Evolutionary conservation across 805 yeast genomes (phyloP), one percentile per base, ranked within the genome.

Genomic region (Wickerhamomyces bisporus): DNA sequence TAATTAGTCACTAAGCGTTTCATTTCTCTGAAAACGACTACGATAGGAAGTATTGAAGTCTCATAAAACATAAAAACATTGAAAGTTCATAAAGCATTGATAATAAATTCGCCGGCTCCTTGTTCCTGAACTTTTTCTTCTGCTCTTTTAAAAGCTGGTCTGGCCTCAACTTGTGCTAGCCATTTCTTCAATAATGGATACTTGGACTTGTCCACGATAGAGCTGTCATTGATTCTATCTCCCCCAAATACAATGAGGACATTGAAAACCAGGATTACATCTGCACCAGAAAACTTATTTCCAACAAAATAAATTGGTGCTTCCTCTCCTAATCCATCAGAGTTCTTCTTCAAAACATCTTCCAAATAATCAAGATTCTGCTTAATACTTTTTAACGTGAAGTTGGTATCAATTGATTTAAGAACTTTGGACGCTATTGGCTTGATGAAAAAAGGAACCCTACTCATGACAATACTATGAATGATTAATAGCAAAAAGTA

Each of bases 271-370:
- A 77, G 56, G 38, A 78, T 66, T 37, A 82, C 69, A 45, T 77
- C 82, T 6, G 81, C 82, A 4, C 61, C 80, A 16, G 76, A 64
- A n/a, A 76, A 53, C 43, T 65, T 64, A 25, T 66, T 62, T 11
- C 71, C 77, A 14, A 74, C 79, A 47, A 77, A 69, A 48, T 54
- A 75, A 14, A 41, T 10, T 3, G 43, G 23, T 11, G 16, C 36
- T 7, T 30, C 23, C 5, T 29, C 21, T 8, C 19, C 15, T 35
- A 28, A 7, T 26, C 18, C 12, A 16, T 23, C 28, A 3, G 57
- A 58, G 16, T 60, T 57, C 19, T 61, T 57, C 9, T 60, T 47
- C 28, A 77, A 55, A 38, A 49, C 55, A 8, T 45, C 45, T 35
- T 77, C 78, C 33, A 78, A 52, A 42, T 54, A 66, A 8, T 55